Conservation (phyloP, 768 basidiomycete species). For the Coprinellus micaceus region DNA sequence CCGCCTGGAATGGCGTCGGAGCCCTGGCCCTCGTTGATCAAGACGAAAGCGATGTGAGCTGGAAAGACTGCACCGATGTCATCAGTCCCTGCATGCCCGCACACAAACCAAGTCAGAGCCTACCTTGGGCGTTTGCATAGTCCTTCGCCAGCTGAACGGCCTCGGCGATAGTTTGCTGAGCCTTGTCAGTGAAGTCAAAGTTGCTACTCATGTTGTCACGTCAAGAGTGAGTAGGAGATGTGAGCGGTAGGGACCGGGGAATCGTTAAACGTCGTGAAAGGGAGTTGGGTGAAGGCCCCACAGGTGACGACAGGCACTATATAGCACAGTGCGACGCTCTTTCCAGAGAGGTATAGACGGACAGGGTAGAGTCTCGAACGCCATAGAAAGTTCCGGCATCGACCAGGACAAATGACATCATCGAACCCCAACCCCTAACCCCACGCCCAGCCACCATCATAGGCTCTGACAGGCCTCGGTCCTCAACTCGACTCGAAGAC, state of each 20-base stretch:
- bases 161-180: slow-evolving; percentile 62
- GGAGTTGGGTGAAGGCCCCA: background rate
- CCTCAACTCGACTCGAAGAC: too few species aligned
- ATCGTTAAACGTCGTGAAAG: background rate
- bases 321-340: background rate
- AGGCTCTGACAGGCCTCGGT: too few species aligned
- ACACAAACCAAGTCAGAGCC: too few species aligned
- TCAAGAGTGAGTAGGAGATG: background rate
- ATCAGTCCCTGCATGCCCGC: too few species aligned
- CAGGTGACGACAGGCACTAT: background rate
- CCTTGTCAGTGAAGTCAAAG: slow-evolving; percentile 85
- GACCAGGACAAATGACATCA: background rate
- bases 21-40: slow-evolving; percentile 65
- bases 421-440: background rate
- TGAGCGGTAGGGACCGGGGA: background rate
- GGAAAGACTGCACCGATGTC: slow-evolving; percentile 78
- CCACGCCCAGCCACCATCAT: too few species aligned
- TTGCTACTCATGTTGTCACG: slow-evolving; percentile 42
- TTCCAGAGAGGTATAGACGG: background rate
- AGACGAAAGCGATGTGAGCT: slow-evolving; percentile 74
- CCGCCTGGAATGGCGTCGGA: slow-evolving; percentile 33
- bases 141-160: slow-evolving; percentile 83
- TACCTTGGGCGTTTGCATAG: slow-evolving; percentile 80
- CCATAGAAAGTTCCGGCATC: background rate
- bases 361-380: background rate